Conservation (phyloP, 2,329 filamentous ascomycete species). For the Penicillium digitatum region DNA sequence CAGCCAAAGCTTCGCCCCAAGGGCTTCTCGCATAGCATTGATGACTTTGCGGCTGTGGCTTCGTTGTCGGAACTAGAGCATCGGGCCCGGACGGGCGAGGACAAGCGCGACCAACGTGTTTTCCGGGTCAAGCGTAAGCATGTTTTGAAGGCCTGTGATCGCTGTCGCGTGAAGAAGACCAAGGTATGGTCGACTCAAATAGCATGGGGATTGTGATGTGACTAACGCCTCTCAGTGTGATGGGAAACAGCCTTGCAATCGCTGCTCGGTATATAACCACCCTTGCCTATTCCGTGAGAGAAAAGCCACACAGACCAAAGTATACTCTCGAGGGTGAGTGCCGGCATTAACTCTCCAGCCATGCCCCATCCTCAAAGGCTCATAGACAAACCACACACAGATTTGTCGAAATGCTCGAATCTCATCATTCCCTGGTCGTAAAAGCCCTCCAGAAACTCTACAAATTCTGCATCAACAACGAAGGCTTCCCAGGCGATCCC, state of each 20-base stretch:
- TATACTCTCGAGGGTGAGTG: conserved; percentile 43
- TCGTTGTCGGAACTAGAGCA: conserved; percentile 32
- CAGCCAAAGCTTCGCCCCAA: conserved; percentile 41
- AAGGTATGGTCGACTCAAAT: conserved; percentile 32
- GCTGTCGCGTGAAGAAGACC: conserved; percentile 46
- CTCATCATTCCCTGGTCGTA: conserved; percentile 42
- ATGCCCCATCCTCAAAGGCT: neutral
- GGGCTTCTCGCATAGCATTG: conserved; percentile 35
- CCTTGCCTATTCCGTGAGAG: conserved; percentile 44
- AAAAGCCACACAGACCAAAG: conserved; percentile 44
- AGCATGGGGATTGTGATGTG: neutral
- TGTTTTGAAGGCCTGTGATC: conserved; percentile 45
- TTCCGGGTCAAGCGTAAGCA: conserved; percentile 45
- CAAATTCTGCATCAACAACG: conserved; percentile 41
- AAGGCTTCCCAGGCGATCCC: conserved; percentile 43
- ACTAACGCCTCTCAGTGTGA: conserved; percentile 36
- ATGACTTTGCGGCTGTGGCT: conserved; percentile 31
- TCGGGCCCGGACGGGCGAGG: conserved; percentile 28
- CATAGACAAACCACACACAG: conserved; percentile 19
- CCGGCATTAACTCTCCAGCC: no score
- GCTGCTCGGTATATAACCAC: conserved; percentile 44
- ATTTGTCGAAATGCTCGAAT: conserved; percentile 46
- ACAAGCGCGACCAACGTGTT: conserved; percentile 38
- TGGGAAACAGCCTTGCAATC: conserved; percentile 45
- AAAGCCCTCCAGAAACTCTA: conserved; percentile 43